Conservation (phyloP, 2,329 filamentous ascomycete species). For the Monilinia fructicola region DNA sequence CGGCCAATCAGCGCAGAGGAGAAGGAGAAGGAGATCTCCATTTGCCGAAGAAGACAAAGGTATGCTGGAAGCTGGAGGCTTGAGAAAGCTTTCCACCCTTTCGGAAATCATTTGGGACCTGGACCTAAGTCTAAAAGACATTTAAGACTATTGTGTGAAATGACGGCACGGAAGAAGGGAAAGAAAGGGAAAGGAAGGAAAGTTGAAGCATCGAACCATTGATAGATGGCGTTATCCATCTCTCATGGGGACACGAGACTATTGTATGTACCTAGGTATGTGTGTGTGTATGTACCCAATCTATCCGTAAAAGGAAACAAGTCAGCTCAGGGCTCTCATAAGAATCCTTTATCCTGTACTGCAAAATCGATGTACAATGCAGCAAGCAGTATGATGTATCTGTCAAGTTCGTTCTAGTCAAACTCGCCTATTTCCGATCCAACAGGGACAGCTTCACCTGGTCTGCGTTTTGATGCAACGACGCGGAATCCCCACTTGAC, state of each 20-base stretch:
- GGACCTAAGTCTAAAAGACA: background rate
- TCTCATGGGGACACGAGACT: background rate
- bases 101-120: background rate
- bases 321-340: background rate
- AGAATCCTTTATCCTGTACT: background rate
- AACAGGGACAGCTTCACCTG: background rate
- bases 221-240: too few relatives aligned
- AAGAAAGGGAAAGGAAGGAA: background rate
- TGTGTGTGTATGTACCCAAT: too few relatives aligned
- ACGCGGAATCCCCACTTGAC: background rate
- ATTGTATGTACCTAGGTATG: background rate
- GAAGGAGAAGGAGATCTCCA: slow-evolving; percentile 6
- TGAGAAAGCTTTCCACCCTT: background rate
- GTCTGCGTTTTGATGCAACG: background rate
- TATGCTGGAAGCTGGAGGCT: too few relatives aligned
- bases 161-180: background rate
- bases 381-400: too few relatives aligned
- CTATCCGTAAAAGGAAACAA: too few relatives aligned
- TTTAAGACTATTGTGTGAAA: background rate
- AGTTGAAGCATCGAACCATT: background rate
- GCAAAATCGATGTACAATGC: background rate
- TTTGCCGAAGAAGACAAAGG: background rate
- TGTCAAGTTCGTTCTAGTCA: too few relatives aligned
- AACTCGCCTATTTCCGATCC: background rate
- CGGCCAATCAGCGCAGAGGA: background rate